A percentile compares a stretch with the other conserved stretches of the same genome.
Conservation (phyloP, 2,329 filamentous ascomycete species). For the Acephala macrosclerotiorum region DNA sequence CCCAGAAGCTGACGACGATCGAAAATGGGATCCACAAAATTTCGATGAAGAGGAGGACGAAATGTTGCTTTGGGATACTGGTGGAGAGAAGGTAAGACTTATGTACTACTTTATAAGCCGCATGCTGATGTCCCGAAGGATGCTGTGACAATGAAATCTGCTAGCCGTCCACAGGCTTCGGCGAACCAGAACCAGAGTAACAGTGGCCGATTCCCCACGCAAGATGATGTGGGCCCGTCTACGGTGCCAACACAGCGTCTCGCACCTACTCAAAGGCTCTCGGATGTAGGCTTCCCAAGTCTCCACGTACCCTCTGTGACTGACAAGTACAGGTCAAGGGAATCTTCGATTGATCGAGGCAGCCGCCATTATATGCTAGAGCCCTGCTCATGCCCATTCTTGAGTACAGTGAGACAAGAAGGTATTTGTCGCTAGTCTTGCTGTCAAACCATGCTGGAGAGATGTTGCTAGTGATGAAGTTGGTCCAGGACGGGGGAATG, state of each 20-base stretch:
- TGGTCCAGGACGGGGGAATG: background rate
- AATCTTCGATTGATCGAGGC: constrained; percentile 38
- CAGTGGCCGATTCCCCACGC: constrained; percentile 1
- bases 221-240: constrained; percentile 15
- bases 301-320: constrained; percentile 1
- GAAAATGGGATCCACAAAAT: constrained; percentile 74
- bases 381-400: background rate
- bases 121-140: constrained; percentile 43
- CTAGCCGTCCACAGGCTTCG: constrained; percentile 28
- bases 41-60: constrained; percentile 71
- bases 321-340: constrained; percentile 42
- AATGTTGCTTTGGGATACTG: constrained; percentile 78
- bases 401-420: background rate
- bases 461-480: background rate
- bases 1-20: constrained; percentile 69
- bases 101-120: constrained; percentile 24
- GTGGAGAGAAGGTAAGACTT: constrained; percentile 63
- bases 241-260: constrained; percentile 49
- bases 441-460: background rate
- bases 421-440: background rate
- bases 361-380: background rate
- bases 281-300: constrained; percentile 60
- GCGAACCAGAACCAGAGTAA: constrained; percentile 27
- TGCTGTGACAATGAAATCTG: constrained; percentile 37
- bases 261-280: constrained; percentile 77